Evolutionary conservation across 257 asterid genomes (phyloP), one percentile per base, ranked within the genome.

Genomic region (Cynanchum wilfordii): DNA sequence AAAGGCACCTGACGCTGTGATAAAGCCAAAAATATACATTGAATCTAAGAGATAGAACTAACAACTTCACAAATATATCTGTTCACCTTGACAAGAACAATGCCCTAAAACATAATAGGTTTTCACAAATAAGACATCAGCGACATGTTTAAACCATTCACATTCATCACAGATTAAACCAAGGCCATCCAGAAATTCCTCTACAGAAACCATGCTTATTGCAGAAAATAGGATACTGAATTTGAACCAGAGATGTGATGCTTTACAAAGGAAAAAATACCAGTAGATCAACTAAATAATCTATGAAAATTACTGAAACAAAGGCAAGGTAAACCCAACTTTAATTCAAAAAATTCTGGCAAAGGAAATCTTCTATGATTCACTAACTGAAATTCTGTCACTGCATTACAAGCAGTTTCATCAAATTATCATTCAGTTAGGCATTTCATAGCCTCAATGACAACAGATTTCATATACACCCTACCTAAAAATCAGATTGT

Each of bases 1-100:
- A 36, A 29, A 0, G 90, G 87, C 87, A 86, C 87, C 89, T 83
- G 97, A 92, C 96, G 89, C 96, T 81, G 45, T 70, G 36, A 67
- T 83, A 86, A 88, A 92, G 96, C 96, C 97, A 73, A 70, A n/a
- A 10, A 15, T 45, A 29, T 45, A 13, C 30, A 1, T 45, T 5
- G 50, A 25, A 45, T 10, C 33, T n/a, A 45, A 47, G 1, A 24
- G 16, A 10, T 15, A 12, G 19, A 30, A 15, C 59, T 49, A n/a
- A 13, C 7, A 68, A 15, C 0, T 24, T 4, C 42, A 68, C 33
- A 5, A 38, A 0, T 36, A 12, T 47, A 22, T 24, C 49, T 13
- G n/a, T 45, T 68, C 36, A 44, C 56, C 5, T 13, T 13, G 5
- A 49, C 25, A 36, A 22, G 16, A 56, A 56, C 45, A 30, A 16